Evolutionary conservation across 768 basidiomycete species (phyloP).

Genomic region (Amanita exitialis): DNA sequence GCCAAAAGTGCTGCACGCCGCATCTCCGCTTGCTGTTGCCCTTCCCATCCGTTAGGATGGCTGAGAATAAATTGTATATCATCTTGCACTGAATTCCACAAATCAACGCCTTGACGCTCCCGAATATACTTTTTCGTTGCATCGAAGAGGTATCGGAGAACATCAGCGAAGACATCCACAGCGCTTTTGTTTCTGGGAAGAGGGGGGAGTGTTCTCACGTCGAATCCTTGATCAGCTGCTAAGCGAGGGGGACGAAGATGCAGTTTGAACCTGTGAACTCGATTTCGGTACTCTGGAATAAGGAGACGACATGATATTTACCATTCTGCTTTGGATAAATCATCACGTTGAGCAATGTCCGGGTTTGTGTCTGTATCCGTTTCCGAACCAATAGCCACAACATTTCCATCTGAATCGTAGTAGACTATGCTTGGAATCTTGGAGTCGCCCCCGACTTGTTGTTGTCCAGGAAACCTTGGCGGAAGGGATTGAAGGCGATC

Average conservation of each 20-base stretch:
- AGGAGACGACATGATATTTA: not conserved
- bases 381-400: not conserved
- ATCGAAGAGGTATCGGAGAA: slow-evolving; percentile 30
- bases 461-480: slow-evolving; percentile 15
- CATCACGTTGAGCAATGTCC: not conserved
- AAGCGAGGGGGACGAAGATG: slow-evolving; percentile 3
- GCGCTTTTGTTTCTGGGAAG: slow-evolving; percentile 31
- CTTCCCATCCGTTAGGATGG: slow-evolving; percentile 52
- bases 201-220: slow-evolving; percentile 17
- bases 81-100: slow-evolving; percentile 30
- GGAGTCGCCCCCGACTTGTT: not conserved
- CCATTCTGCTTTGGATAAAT: not conserved
- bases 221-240: not conserved
- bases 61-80: slow-evolving; percentile 36
- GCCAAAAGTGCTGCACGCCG: slow-evolving; percentile 35
- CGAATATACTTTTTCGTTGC: slow-evolving; percentile 31
- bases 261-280: slow-evolving; percentile 11
- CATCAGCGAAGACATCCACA: slow-evolving; percentile 35
- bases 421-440: slow-evolving; percentile 6
- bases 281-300: not conserved
- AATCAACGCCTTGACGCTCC: slow-evolving; percentile 27
- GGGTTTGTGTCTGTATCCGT: not conserved
- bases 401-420: not conserved
- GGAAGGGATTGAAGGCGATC: slow-evolving; percentile 31
- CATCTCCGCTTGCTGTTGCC: slow-evolving; percentile 37